Evolutionary conservation across 2,329 filamentous ascomycete genomes (phyloP).

Genomic region (Diatrype stigma): DNA sequence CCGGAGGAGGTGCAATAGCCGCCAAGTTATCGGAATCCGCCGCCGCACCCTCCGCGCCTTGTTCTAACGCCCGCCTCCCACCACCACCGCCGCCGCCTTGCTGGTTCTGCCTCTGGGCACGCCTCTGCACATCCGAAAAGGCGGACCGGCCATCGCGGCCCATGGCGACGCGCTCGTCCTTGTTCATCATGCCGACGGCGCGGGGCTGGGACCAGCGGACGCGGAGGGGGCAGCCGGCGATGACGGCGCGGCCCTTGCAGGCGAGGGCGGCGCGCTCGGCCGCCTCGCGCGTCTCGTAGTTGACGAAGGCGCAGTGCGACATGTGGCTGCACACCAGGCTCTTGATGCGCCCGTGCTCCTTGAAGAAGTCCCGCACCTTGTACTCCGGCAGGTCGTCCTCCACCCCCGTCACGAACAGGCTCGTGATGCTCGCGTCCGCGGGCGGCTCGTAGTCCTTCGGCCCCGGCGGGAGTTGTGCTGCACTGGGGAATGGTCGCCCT

Average conservation of each 20-base stretch:
- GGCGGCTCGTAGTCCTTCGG: slow-evolving; percentile 85
- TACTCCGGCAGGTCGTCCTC: slow-evolving; percentile 95
- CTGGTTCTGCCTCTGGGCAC: no score
- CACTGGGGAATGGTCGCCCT: slow-evolving; percentile 61
- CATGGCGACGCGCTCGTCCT: slow-evolving; percentile 77
- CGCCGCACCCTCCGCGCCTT: no score
- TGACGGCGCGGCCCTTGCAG: slow-evolving; percentile 82
- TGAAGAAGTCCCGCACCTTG: slow-evolving; percentile 86
- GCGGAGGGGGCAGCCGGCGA: slow-evolving; percentile 84
- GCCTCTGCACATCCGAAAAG: slow-evolving; percentile 37
- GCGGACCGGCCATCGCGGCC: slow-evolving; percentile 69
- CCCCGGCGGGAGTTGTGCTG: slow-evolving; percentile 71
- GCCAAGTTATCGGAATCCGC: slow-evolving; percentile 26
- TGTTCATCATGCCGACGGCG: slow-evolving; percentile 85
- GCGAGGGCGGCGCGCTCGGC: slow-evolving; percentile 82
- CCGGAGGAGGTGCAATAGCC: slow-evolving; percentile 72
- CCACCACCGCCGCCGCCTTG: slow-evolving; percentile 25
- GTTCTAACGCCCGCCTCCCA: no score
- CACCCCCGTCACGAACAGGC: slow-evolving; percentile 89
- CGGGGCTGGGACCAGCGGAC: slow-evolving; percentile 93
- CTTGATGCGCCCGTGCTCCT: slow-evolving; percentile 81
- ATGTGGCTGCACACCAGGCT: slow-evolving; percentile 95
- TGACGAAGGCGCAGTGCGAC: slow-evolving; percentile 95
- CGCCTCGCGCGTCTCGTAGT: slow-evolving; percentile 78
- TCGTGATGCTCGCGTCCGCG: slow-evolving; percentile 79